Evolutionary conservation across 768 basidiomycete genomes (phyloP).

Genomic region (Pisolithus sp.): DNA sequence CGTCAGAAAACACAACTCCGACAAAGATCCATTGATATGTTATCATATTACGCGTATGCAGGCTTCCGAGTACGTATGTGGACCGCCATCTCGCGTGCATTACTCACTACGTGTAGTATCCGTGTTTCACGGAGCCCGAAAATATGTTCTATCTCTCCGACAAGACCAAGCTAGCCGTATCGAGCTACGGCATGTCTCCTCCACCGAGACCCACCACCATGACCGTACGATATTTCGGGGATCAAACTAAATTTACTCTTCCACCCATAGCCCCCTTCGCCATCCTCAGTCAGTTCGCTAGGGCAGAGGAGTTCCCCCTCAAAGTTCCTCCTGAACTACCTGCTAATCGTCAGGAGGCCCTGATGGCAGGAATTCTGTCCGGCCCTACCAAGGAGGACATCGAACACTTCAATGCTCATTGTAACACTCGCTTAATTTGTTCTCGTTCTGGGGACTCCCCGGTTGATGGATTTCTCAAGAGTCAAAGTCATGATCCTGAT

Average conservation of each 20-base stretch:
- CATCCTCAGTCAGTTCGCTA: constrained; percentile 41
- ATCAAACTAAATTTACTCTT: constrained; percentile 24
- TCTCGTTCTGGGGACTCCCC: constrained; percentile 3
- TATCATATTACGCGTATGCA: constrained; percentile 43
- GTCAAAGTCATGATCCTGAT: constrained; percentile 27
- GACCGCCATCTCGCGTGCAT: not conserved
- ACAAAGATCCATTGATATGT: constrained; percentile 28
- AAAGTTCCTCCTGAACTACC: constrained; percentile 37
- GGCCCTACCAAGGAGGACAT: constrained; percentile 47
- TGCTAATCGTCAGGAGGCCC: constrained; percentile 31
- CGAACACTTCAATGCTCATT: constrained; percentile 35
- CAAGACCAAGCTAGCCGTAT: constrained; percentile 8
- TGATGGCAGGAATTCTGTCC: constrained; percentile 15
- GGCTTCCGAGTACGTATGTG: constrained; percentile 41
- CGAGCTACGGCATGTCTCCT: constrained; percentile 23
- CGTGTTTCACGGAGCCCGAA: constrained; percentile 37
- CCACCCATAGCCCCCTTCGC: constrained; percentile 44
- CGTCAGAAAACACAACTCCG: constrained; percentile 30
- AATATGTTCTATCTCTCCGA: constrained; percentile 20
- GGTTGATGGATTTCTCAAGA: constrained; percentile 17
- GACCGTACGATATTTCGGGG: constrained; percentile 40
- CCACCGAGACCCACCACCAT: constrained; percentile 24
- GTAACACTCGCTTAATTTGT: constrained; percentile 33
- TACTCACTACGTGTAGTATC: constrained; percentile 22
- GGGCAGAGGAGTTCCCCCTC: constrained; percentile 30